A percentile compares a stretch with the other conserved stretches of the same genome.
Evolutionary conservation across 106 monocot species (phyloP).

Genomic region (Platanthera guangdongensis): DNA sequence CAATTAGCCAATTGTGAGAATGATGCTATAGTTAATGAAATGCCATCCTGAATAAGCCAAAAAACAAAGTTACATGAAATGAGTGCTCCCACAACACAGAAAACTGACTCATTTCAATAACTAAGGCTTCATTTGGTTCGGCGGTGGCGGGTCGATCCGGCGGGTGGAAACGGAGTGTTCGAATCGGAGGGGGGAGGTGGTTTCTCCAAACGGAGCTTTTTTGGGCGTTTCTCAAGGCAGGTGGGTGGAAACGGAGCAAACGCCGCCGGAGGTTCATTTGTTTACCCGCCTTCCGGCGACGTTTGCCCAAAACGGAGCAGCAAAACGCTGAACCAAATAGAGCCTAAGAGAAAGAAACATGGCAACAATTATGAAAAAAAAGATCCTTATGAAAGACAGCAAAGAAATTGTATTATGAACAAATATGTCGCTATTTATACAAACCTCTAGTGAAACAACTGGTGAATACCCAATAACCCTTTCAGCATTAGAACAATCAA

Average conservation of each 20-base stretch:
- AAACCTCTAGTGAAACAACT: conserved; percentile 63
- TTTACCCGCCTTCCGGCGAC: too few relatives aligned
- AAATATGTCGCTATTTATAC: not conserved
- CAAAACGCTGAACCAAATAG: too few relatives aligned
- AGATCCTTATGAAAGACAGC: not conserved
- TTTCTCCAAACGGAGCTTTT: too few relatives aligned
- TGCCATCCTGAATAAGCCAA: conserved; percentile 59
- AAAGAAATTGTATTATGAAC: conserved; percentile 2
- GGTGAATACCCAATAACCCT: conserved; percentile 61
- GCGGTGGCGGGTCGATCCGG: too few relatives aligned
- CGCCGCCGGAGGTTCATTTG: too few relatives aligned
- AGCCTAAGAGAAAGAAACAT: not conserved
- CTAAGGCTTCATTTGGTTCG: too few relatives aligned
- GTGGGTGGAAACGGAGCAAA: too few relatives aligned
- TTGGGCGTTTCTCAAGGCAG: too few relatives aligned
- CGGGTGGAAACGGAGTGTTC: too few relatives aligned
- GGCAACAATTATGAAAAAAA: not conserved
- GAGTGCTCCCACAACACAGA: not conserved
- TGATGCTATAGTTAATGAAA: conserved; percentile 46
- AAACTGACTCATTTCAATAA: not conserved
- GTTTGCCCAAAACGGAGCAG: too few relatives aligned
- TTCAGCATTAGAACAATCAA: conserved; percentile 67
- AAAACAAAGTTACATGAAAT: conserved; percentile 4
- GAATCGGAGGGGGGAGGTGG: too few relatives aligned
- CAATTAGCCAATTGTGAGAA: conserved; percentile 41